Conservation (phyloP, 129 eudicot species). For the Centrapalus pauciflorus region DNA sequence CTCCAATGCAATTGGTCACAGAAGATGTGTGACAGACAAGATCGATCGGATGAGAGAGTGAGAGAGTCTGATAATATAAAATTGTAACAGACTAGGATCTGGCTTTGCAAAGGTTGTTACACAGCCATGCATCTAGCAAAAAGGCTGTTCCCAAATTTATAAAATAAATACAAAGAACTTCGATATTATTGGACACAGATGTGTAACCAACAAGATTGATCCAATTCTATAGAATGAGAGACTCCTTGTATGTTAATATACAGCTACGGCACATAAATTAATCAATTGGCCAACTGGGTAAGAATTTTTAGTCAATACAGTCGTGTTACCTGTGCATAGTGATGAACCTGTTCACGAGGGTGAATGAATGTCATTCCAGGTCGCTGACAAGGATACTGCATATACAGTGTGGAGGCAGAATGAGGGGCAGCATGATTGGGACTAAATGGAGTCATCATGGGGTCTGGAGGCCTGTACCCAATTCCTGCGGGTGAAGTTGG, state of each 20-base stretch:
- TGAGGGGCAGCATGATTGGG: slow-evolving; percentile 62
- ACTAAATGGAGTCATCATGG: slow-evolving; percentile 66
- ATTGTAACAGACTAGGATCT: no score
- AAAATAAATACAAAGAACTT: no score
- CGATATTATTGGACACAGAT: no score
- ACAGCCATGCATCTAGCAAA: no score
- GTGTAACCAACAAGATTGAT: no score
- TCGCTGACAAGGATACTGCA: slow-evolving; percentile 81
- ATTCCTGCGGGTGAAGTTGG: slow-evolving; percentile 77
- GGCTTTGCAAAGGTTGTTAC: no score
- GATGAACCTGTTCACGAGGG: slow-evolving; percentile 81
- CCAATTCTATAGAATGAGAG: no score
- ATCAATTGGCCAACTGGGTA: not conserved
- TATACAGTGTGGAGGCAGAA: slow-evolving; percentile 58
- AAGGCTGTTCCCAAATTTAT: no score
- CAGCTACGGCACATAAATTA: not conserved
- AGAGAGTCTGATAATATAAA: no score
- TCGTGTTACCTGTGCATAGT: slow-evolving; percentile 60
- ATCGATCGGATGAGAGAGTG: no score
- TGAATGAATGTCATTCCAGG: slow-evolving; percentile 79
- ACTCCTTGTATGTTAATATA: no score
- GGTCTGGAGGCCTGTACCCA: slow-evolving; percentile 81
- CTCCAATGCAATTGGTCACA: no score
- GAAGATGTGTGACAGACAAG: not conserved
- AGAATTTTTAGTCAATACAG: not conserved